Conservation (phyloP, 2,329 filamentous ascomycete species). For the Tothia fuscella region DNA sequence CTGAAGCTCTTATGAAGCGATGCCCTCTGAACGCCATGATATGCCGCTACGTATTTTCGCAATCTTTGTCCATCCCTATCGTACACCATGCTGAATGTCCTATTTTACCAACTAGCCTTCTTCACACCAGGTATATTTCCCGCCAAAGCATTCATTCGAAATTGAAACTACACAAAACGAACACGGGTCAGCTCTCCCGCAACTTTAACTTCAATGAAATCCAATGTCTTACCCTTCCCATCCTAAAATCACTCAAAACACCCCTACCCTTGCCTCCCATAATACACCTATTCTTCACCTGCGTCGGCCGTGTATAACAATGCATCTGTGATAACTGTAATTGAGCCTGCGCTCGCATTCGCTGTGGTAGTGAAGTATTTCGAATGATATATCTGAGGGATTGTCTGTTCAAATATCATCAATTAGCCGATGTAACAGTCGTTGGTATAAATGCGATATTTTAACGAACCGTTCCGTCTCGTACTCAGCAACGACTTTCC, state of each 20-base stretch:
- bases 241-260: constrained; percentile 86
- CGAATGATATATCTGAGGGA: constrained; percentile 71
- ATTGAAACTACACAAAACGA: constrained; percentile 60
- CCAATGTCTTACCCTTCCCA: constrained; percentile 80
- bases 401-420: constrained; percentile 48
- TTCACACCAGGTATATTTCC: constrained; percentile 84
- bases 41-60: neutral
- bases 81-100: neutral
- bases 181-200: too few relatives aligned
- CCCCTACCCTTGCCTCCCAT: constrained; percentile 81
- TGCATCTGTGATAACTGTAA: constrained; percentile 92
- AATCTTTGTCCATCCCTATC: neutral
- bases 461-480: constrained; percentile 70
- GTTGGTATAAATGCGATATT: constrained; percentile 1
- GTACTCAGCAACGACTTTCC: constrained; percentile 75
- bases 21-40: neutral
- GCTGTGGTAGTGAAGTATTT: constrained; percentile 73
- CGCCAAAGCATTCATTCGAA: constrained; percentile 75
- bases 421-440: constrained; percentile 3
- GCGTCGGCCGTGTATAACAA: constrained; percentile 82
- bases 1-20: neutral
- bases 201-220: neutral
- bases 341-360: constrained; percentile 82
- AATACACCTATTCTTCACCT: constrained; percentile 89
- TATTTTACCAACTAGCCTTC: constrained; percentile 89